phyloP scores from a whole-genome alignment of 768 basidiomycete genomes.

The Rhodotorula babjevae region DNA sequence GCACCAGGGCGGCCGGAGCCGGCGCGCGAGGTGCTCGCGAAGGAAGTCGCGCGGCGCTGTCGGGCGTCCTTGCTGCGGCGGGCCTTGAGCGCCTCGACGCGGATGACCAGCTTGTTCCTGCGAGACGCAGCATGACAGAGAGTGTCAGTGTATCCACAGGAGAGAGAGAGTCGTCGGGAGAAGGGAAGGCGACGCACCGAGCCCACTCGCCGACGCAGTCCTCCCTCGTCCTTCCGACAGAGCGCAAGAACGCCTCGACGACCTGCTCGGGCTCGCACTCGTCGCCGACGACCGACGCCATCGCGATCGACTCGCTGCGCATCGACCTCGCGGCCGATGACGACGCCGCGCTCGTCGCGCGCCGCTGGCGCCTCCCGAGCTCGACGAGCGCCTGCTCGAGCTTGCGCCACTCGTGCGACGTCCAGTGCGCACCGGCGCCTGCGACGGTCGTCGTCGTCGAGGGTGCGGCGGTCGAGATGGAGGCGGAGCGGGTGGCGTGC shows the following conservation, averaged over 20 bases:
- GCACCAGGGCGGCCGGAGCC: background rate
- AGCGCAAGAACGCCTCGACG: slow-evolving; percentile 55
- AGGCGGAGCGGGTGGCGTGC: background rate
- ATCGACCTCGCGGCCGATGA: too few species aligned
- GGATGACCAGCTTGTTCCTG: slow-evolving; percentile 56
- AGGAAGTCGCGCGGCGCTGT: background rate
- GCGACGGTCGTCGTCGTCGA: background rate
- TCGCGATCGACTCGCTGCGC: slow-evolving; percentile 29
- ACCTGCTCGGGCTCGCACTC: slow-evolving; percentile 51
- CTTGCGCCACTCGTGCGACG: slow-evolving; percentile 71
- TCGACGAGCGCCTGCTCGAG: slow-evolving; percentile 75
- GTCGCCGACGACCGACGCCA: slow-evolving; percentile 43
- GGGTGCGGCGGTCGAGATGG: background rate
- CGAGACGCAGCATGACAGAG: background rate
- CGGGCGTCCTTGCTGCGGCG: slow-evolving; percentile 49
- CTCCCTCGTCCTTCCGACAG: slow-evolving; percentile 47
- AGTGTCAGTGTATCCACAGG: too few species aligned
- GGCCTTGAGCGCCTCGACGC: slow-evolving; percentile 57
- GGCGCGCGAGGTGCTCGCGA: background rate
- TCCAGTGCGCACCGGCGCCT: slow-evolving; percentile 52
- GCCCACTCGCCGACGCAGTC: slow-evolving; percentile 58
- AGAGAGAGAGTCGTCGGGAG: background rate
- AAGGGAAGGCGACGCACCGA: slow-evolving; percentile 51
- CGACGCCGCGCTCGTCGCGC: background rate
- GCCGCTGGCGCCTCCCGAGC: slow-evolving; percentile 45